phyloP scores from a whole-genome alignment of 2,329 filamentous ascomycete genomes.

The Fusarium continuum region DNA sequence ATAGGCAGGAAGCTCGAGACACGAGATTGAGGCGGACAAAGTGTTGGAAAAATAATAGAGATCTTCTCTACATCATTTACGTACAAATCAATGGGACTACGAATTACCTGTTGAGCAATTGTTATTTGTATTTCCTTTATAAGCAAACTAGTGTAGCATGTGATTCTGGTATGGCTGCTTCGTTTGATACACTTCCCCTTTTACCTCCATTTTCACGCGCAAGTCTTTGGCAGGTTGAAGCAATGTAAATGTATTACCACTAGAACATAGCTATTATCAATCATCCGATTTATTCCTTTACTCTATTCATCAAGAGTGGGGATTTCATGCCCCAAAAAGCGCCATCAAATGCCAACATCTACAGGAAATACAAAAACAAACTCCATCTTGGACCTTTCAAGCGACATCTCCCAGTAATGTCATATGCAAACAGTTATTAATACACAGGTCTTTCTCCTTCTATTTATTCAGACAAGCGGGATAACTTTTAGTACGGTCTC shows the following conservation, averaged over 20 bases:
- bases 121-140: neutral
- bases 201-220: neutral
- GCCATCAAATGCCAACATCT: neutral
- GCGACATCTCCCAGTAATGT: conserved; percentile 23
- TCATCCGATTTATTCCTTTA: neutral
- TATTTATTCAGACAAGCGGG: neutral
- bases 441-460: neutral
- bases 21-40: conserved; percentile 14
- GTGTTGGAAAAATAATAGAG: neutral
- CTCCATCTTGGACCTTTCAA: neutral
- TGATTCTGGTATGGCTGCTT: neutral
- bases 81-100: neutral
- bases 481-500: conserved; percentile 2
- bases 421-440: neutral
- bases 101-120: neutral
- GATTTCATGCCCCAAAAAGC: conserved; percentile 7
- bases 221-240: neutral
- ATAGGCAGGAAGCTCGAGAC: conserved; percentile 24
- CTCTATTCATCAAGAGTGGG: conserved; percentile 17
- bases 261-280: neutral
- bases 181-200: neutral
- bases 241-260: conserved; percentile 2
- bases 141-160: neutral
- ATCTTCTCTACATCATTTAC: neutral
- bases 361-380: neutral